Evolutionary conservation across 164 flowering plant genomes (phyloP), one percentile per base, ranked within the genome.

Genomic region (Akebia trifoliata): DNA sequence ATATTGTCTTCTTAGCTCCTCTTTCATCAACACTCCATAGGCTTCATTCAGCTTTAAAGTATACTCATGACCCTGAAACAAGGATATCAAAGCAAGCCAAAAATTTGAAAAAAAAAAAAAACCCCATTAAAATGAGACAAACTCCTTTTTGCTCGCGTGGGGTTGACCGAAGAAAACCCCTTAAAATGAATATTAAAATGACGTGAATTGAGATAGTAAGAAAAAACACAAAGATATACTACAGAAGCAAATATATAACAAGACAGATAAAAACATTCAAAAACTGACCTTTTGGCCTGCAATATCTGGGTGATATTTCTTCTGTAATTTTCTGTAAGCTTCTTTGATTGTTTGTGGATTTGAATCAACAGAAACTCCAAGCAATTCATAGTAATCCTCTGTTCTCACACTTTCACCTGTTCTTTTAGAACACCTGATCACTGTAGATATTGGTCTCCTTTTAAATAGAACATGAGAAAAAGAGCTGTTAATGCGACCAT

Each of bases 251-350:
- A n/a, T n/a, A n/a, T n/a, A n/a, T 26, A 28, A 15, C 21, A 26
- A 26, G 42, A 7, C 12, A 17, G 2, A 51, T 21, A 21, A 18
- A 30, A 56, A 21, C 9, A 29, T 20, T 14, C 10, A 45, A 15
- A 29, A 42, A 34, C 57, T 10, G 47, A 82, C 88, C 82, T 68
- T 43, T 60, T 74, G 76, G 54, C 92, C 92, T 8, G 84, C 88
- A 63, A 85, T 69, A 69, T 83, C 92, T 15, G 86, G 92, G 56
- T 82, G 88, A 60, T 79, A 56, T 48, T 76, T 82, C 78, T 85
- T 85, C 53, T 85, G 92, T 61, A 81, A 63, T 38, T 69, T 85
- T 60, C 92, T 69, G 63, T 82, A 85, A 59, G 88, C 84, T 54
- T 74, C 81, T 49, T 76, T 82, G 64, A 85, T 85, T 73, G 81